Base-by-base conservation (phyloP, 805 yeast genomes). In the Ogataea angusta region DNA sequence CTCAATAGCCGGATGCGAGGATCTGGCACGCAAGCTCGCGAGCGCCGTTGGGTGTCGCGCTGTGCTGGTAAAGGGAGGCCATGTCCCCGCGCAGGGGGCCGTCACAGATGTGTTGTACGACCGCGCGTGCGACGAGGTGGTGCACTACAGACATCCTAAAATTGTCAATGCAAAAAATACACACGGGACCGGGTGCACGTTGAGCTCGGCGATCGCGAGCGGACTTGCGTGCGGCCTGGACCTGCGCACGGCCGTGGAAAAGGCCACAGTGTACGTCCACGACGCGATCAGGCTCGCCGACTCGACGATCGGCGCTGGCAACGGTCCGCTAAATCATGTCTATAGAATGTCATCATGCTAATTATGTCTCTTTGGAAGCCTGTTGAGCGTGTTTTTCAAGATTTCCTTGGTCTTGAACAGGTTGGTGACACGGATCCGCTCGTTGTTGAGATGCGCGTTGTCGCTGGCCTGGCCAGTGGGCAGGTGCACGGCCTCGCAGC, bases 381-480 rank as follows among this genome's bases (percentile, higher is more conserved):
- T 74, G 32, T 64, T 64, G 40, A 81, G 69, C 1, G 81, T 74
- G 34, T 71, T 77, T 17, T 70, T 62, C 42, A 85, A 62, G 15
- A 91, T 81, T 22, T 70, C 72, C 43, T 89, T 76, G 45, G 91
- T 74, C 44, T 83, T 86, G 54, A 81, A 78, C 54, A 90, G 70
- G 56, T 91, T 91, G 27, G 80, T 68, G 17, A 91, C 77, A 41
- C 98, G 68, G 34, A 91, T 61, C 47, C 93, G 75, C 63, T 91
- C 99, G 57, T 93, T 84, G 55, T 82, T 80, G 53, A 91, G 73
- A 67, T 91, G 99, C 1, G 97, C 98, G 55, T 88, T 87, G 60
- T 93, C 98, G 30, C 93, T 79, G 2, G 91, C 76, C 66, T 91
- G 99, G 0, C 98, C 99, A 57, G 97, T 88, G 2, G 99, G 98